Percentiles rank a stretch among this genome's conserved stretches.
Conservation (phyloP, 106 monocot species). For the Narthecium ossifragum region DNA sequence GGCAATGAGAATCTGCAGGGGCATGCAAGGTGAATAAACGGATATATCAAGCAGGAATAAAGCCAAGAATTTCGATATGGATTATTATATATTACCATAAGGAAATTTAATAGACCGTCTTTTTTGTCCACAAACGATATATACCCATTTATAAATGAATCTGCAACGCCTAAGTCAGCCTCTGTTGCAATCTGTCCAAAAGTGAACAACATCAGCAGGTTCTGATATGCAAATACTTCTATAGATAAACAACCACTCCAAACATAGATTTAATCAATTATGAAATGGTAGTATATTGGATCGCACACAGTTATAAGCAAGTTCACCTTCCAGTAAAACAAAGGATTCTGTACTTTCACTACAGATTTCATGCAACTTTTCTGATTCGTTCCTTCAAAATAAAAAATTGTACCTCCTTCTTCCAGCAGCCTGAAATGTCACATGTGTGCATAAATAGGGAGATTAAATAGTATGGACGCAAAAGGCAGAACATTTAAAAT, state of each 20-base stretch:
- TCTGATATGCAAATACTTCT: too few species aligned
- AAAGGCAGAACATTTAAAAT: neutral
- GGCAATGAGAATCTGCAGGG: conserved; percentile 73
- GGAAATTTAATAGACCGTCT: conserved; percentile 79
- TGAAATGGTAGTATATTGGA: neutral
- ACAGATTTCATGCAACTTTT: conserved; percentile 44
- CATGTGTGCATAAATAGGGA: neutral
- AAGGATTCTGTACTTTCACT: conserved; percentile 65
- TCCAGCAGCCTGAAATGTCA: conserved; percentile 61
- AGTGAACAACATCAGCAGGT: neutral
- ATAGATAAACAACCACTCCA: neutral
- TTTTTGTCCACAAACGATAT: conserved; percentile 73
- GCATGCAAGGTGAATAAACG: neutral
- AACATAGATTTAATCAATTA: neutral
- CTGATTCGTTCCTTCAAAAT: conserved; percentile 46
- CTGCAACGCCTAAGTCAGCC: conserved; percentile 96
- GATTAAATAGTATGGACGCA: neutral
- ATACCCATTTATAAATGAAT: conserved; percentile 89
- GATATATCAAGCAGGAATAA: neutral
- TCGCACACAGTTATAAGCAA: neutral
- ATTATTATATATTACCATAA: conserved; percentile 37
- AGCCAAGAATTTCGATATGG: neutral
- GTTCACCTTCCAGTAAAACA: conserved; percentile 96
- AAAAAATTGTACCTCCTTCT: conserved; percentile 80
- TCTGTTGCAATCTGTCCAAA: conserved; percentile 67